Evolutionary conservation across 1,284 basidiomycete genomes (phyloP).

Genomic region (Sanghuangporus weigelae): DNA sequence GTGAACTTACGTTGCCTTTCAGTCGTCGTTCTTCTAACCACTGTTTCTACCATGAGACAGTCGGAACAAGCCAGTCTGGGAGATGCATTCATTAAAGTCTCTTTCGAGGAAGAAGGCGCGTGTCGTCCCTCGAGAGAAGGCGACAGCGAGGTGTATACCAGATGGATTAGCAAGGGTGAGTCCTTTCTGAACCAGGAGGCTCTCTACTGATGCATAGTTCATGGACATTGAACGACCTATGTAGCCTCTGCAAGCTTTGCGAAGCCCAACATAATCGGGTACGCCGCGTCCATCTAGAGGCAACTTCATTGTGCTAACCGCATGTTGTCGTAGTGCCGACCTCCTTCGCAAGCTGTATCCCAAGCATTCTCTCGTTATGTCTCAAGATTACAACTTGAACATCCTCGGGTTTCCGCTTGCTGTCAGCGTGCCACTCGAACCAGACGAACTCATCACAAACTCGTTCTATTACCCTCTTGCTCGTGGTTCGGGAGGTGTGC

Average conservation of each 20-base stretch:
- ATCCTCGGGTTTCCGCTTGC: constrained; percentile 50
- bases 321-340: constrained; percentile 36
- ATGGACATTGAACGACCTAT: not conserved
- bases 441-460: constrained; percentile 44
- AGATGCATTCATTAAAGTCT: constrained; percentile 48
- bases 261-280: constrained; percentile 44
- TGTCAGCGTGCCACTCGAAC: constrained; percentile 39
- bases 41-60: not conserved
- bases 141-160: constrained; percentile 8
- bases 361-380: constrained; percentile 52
- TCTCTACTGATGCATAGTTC: not conserved
- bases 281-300: constrained; percentile 20
- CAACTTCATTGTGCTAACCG: not conserved
- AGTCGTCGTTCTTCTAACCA: not conserved
- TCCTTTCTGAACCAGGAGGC: not conserved
- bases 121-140: not conserved
- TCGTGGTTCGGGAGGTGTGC: constrained; percentile 44
- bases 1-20: not conserved
- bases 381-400: constrained; percentile 40
- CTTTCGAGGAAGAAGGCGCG: constrained; percentile 29
- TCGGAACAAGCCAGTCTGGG: constrained; percentile 21
- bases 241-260: constrained; percentile 47
- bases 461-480: constrained; percentile 44
- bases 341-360: constrained; percentile 55
- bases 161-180: constrained; percentile 53